Percentiles rank a stretch among this genome's conserved stretches.
phyloP scores from a whole-genome alignment of 2,329 filamentous ascomycete species.

The Aspergillus bombycis region DNA sequence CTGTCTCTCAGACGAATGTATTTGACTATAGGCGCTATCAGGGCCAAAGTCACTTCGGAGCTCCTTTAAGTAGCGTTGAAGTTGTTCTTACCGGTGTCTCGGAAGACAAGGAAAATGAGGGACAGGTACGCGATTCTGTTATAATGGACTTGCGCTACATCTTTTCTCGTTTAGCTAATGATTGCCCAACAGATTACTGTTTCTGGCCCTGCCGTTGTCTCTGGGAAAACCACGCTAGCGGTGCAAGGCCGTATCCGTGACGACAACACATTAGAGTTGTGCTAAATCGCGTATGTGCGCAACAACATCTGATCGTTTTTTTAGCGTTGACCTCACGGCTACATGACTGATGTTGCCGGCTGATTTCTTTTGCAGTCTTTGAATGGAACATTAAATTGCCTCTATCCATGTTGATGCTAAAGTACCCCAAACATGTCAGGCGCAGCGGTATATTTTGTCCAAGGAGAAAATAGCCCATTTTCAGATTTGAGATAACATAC shows the following conservation, averaged over 20 bases:
- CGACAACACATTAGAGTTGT: conserved; percentile 71
- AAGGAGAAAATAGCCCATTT: conserved; percentile 20
- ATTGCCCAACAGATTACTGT: conserved; percentile 63
- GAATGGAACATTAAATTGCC: background rate
- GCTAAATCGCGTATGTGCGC: background rate
- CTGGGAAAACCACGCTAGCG: conserved; percentile 65
- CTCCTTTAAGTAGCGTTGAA: conserved; percentile 79
- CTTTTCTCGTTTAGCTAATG: conserved; percentile 19
- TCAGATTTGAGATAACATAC: conserved; percentile 27
- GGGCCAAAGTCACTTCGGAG: conserved; percentile 72
- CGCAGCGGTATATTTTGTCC: background rate
- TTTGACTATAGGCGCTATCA: conserved; percentile 74
- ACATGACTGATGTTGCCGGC: background rate
- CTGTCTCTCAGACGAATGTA: conserved; percentile 81
- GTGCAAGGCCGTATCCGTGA: conserved; percentile 67
- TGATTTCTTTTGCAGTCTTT: background rate
- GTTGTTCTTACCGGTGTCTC: conserved; percentile 61
- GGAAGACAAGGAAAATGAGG: conserved; percentile 45
- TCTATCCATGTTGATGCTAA: background rate
- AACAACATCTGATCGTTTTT: conserved; percentile 1
- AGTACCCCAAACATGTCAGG: background rate
- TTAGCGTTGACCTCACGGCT: background rate
- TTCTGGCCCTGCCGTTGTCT: conserved; percentile 73
- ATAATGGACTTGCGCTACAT: background rate
- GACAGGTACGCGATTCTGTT: conserved; percentile 58